Conservation (phyloP, 257 asterid genomes). For the Anisodus acutangulus region DNA sequence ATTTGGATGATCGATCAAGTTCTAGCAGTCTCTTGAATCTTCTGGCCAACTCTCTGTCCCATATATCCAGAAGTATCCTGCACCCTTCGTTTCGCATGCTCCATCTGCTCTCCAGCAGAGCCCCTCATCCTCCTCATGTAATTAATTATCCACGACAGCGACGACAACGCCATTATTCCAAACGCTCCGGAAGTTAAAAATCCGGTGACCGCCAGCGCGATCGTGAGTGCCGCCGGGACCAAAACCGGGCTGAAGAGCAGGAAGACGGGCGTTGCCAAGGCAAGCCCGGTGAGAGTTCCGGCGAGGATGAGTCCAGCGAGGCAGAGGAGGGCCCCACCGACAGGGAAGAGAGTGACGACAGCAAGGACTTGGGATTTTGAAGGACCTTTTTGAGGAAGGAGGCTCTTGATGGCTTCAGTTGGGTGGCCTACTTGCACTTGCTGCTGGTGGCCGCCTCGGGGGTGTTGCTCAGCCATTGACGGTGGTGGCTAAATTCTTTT, state of each 20-base stretch:
- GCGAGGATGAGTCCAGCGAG: conserved; percentile 61
- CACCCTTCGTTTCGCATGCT: conserved; percentile 52
- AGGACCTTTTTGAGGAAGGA: conserved; percentile 45
- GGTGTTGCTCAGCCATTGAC: conserved; percentile 42
- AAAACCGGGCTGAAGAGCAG: conserved; percentile 71
- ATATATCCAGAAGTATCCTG: conserved; percentile 52
- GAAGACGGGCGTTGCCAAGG: conserved; percentile 57
- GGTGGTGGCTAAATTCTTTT: too few species aligned
- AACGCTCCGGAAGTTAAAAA: conserved; percentile 70
- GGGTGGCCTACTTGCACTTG: conserved; percentile 17
- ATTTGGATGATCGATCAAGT: not conserved
- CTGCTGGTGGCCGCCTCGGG: conserved; percentile 24
- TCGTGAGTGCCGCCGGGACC: conserved; percentile 62
- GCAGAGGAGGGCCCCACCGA: conserved; percentile 60
- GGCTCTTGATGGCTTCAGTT: conserved; percentile 32
- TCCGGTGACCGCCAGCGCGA: conserved; percentile 55
- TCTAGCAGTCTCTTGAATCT: conserved; percentile 40
- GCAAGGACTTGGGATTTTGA: conserved; percentile 57
- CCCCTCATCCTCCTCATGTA: conserved; percentile 51
- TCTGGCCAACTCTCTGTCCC: conserved; percentile 47
- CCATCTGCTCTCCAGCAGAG: conserved; percentile 47
- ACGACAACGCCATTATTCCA: conserved; percentile 76
- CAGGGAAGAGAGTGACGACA: conserved; percentile 64
- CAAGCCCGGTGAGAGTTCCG: conserved; percentile 58
- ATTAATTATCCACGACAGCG: conserved; percentile 62